Evolutionary conservation across 2,329 filamentous ascomycete genomes (phyloP).

Genomic region (Dactylonectria estremocensis): DNA sequence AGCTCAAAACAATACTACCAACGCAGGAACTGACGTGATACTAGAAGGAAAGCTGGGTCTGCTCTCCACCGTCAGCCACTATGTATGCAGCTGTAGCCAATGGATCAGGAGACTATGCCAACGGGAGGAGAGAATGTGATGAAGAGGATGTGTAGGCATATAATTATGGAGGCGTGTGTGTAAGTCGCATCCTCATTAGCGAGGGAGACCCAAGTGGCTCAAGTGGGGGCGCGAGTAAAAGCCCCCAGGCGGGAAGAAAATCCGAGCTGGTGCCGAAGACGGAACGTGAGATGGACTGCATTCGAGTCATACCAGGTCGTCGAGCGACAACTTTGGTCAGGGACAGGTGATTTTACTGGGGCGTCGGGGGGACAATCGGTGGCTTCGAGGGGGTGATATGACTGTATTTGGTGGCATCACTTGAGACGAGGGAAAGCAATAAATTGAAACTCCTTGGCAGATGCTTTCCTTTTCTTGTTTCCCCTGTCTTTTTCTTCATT

Average conservation of each 20-base stretch:
- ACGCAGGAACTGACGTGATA: conserved; percentile 19
- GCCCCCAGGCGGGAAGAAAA: conserved; percentile 2
- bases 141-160: not conserved
- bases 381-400: not conserved
- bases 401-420: not conserved
- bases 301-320: conserved; percentile 40
- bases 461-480: not conserved
- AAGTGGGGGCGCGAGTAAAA: not conserved
- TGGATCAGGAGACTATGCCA: not conserved
- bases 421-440: not conserved
- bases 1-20: conserved; percentile 1
- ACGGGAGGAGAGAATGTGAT: not conserved
- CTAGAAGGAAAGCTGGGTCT: conserved; percentile 5
- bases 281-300: conserved; percentile 33
- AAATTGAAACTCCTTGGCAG: not conserved
- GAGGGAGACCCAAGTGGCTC: not conserved
- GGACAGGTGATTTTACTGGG: not conserved
- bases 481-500: not conserved
- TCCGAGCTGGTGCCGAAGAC: conserved; percentile 42
- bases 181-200: not conserved
- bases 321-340: not conserved
- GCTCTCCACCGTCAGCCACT: conserved; percentile 7
- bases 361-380: not conserved
- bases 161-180: not conserved
- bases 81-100: not conserved